Conservation (phyloP, 768 basidiomycete genomes). For the Psilocybe sp. region DNA sequence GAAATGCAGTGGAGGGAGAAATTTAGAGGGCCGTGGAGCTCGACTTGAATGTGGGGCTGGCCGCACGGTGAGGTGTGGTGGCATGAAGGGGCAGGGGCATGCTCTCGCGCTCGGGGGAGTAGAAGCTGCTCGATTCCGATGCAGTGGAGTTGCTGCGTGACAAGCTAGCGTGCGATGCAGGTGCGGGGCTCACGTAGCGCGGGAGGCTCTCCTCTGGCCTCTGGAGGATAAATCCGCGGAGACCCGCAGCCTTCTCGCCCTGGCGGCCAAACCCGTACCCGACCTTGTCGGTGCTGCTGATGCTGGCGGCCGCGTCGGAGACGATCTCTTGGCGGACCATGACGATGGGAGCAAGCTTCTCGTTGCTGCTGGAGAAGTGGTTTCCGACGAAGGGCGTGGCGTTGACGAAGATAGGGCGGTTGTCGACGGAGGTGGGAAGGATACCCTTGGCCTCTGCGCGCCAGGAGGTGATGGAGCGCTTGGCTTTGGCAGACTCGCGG, state of each 20-base stretch:
- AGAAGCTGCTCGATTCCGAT: slow-evolving; percentile 34
- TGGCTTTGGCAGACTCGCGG: slow-evolving; percentile 62
- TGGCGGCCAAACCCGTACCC: slow-evolving; percentile 80
- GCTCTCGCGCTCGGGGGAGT: slow-evolving; percentile 20
- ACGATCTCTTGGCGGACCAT: slow-evolving; percentile 21
- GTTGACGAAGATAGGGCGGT: slow-evolving; percentile 32
- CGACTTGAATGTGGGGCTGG: slow-evolving; percentile 29
- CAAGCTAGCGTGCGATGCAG: slow-evolving; percentile 20
- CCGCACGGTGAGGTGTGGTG: slow-evolving; percentile 7
- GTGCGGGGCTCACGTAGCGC: slow-evolving; percentile 38
- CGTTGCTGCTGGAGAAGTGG: slow-evolving; percentile 18
- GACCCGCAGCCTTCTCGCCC: slow-evolving; percentile 73
- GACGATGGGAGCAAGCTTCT: slow-evolving; percentile 13
- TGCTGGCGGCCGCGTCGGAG: slow-evolving; percentile 26
- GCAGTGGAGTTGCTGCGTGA: slow-evolving; percentile 27
- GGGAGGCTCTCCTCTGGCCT: slow-evolving; percentile 29
- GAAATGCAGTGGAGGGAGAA: background rate
- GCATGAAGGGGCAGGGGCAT: slow-evolving; percentile 6
- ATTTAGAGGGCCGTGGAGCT: slow-evolving; percentile 21
- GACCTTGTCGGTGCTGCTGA: slow-evolving; percentile 30
- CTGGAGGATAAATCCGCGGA: slow-evolving; percentile 46
- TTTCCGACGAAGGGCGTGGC: slow-evolving; percentile 30
- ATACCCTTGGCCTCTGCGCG: slow-evolving; percentile 53
- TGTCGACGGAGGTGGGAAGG: slow-evolving; percentile 43
- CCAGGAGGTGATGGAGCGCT: slow-evolving; percentile 69